Conservation (phyloP, 163 green algal species). For the Prototheca cutis region DNA sequence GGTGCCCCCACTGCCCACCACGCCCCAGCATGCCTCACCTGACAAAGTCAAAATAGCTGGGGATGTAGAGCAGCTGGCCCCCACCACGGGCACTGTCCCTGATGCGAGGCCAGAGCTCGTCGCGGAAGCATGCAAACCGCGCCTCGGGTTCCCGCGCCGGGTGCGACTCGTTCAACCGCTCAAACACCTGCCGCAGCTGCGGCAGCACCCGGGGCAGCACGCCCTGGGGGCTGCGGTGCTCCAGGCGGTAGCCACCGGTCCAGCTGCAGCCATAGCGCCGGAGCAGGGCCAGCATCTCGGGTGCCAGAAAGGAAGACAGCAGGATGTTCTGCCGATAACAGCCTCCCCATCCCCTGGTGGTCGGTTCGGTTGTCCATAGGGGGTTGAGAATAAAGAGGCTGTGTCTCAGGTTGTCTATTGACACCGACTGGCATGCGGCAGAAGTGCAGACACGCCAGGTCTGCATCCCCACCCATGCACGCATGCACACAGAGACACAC, state of each 20-base stretch:
- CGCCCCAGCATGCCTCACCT: constrained; percentile 12
- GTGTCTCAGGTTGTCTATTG: too few relatives aligned
- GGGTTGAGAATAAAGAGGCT: too few relatives aligned
- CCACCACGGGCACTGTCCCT: constrained; percentile 30
- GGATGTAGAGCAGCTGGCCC: constrained; percentile 80
- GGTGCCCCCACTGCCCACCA: too few relatives aligned
- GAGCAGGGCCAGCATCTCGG: constrained; percentile 66
- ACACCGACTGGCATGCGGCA: too few relatives aligned
- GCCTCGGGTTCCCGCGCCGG: constrained; percentile 45
- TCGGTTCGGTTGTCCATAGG: too few relatives aligned
- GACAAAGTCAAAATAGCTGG: constrained; percentile 96
- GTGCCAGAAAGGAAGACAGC: constrained; percentile 50
- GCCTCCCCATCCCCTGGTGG: not conserved
- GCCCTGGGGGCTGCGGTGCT: constrained; percentile 22
- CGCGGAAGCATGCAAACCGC: constrained; percentile 76
- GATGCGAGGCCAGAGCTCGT: constrained; percentile 59
- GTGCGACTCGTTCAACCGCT: constrained; percentile 41
- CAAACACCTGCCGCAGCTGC: constrained; percentile 76
- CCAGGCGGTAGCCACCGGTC: constrained; percentile 39
- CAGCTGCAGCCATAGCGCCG: constrained; percentile 41
- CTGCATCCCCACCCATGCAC: too few relatives aligned
- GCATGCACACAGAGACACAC: too few relatives aligned
- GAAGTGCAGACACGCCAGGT: too few relatives aligned
- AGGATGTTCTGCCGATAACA: constrained; percentile 81
- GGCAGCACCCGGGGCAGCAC: constrained; percentile 54